Base-by-base conservation (phyloP, 1,284 basidiomycete species). In the Ustilago trichophora region DNA sequence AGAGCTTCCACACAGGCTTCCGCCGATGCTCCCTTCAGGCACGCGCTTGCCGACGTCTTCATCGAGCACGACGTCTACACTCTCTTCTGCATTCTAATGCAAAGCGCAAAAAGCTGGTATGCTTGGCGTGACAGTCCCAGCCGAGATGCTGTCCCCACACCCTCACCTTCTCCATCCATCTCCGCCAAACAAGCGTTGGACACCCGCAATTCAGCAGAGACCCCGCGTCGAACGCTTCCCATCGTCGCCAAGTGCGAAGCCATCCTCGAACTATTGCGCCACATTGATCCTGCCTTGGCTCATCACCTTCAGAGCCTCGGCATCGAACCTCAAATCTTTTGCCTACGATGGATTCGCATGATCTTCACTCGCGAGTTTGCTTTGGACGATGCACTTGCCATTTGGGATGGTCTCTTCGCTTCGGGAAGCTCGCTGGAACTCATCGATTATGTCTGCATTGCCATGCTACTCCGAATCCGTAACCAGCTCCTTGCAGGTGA, bases 361-460 rank as follows among this genome's bases (percentile, higher is more conserved):
- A 63, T 80, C 36, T 80, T 78, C 41, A 68, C 71, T 0, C 70
- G 77, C 34, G 75, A 74, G 37, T 78, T 78, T 44, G 41, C 71
- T 9, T 29, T 72, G 10, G 53, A 67, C 11, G 69, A 74, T 13
- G 62, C 59, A 4, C 16, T 76, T n/a, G 48, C 51, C 37, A 45
- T 82, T 2, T 82, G 80, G 80, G 79, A 82, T 55, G 72, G 57
- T 4, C 52, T 81, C 16, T 69, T 81, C 25, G 52, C 55, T 6
- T 21, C 57, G 3, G 77, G 66, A n/a, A 36, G 49, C 7, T 44
- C 54, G 1, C 53, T 81, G 15, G 47, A 66, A 16, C 68, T 80
- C 10, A 52, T 78, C 32, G 73, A 74, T 38, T 69, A 70, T 29
- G 38, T 81, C 16, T 81, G 78, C 55, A 62, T 77, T 11, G 79